These are phyloP conservation scores for Mytilinidion resinicola DNA, from an alignment of 495 filamentous ascomycete species.

Conservation along the genomic window DNA sequence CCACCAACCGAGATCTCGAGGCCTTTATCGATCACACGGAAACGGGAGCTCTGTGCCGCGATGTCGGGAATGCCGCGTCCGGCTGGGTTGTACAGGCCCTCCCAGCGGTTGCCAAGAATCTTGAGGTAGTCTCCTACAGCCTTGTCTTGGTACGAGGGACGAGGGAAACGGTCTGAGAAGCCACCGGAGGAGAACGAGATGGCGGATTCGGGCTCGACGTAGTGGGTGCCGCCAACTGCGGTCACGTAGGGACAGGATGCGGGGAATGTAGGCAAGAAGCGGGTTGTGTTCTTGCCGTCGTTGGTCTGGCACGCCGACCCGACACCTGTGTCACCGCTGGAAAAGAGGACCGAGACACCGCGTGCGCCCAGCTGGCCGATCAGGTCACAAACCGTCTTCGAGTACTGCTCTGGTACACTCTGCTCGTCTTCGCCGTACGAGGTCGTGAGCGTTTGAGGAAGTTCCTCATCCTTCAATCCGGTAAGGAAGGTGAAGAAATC, in stretches of 20 bases:
- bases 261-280: slow-evolving; percentile 66
- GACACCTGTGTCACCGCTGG: slow-evolving; percentile 66
- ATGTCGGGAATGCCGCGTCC: slow-evolving; percentile 73
- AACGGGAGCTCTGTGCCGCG: slow-evolving; percentile 54
- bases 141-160: slow-evolving; percentile 54
- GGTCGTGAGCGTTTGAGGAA: slow-evolving; percentile 71
- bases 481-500: slow-evolving; percentile 63
- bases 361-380: slow-evolving; percentile 66
- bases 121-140: slow-evolving; percentile 54
- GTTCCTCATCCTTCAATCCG: slow-evolving; percentile 48
- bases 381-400: slow-evolving; percentile 61
- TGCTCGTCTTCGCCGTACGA: slow-evolving; percentile 81
- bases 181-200: slow-evolving; percentile 55
- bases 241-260: slow-evolving; percentile 69
- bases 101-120: slow-evolving; percentile 42
- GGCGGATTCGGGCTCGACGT: slow-evolving; percentile 52
- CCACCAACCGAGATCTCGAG: slow-evolving; percentile 48
- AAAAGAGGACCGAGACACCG: slow-evolving; percentile 66
- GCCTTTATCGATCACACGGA: slow-evolving; percentile 50
- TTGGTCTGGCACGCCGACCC: slow-evolving; percentile 60
- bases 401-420: slow-evolving; percentile 62
- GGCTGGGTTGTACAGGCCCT: slow-evolving; percentile 49
- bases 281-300: slow-evolving; percentile 58
- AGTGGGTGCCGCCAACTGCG: slow-evolving; percentile 61
- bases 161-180: slow-evolving; percentile 60